Evolutionary conservation across 192 early-diverging fungal genomes (phyloP).

Genomic region (Coemansia sp.): DNA sequence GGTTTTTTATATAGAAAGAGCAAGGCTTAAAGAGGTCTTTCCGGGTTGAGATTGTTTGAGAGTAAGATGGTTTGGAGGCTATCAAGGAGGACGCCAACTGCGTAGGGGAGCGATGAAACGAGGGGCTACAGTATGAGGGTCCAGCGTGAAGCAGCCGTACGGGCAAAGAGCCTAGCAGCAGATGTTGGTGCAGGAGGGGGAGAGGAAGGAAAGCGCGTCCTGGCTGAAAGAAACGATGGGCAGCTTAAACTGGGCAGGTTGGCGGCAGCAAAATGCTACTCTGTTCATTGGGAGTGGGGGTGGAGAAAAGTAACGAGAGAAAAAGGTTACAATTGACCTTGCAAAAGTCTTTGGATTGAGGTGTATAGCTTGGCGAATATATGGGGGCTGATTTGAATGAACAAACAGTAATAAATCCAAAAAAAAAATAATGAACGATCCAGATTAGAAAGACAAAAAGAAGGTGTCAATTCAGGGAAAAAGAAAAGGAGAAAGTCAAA

Average conservation of each 20-base stretch:
- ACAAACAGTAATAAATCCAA: conserved; percentile 3
- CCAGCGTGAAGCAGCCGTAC: not conserved
- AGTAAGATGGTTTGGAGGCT: not conserved
- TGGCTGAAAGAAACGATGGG: conserved; percentile 45
- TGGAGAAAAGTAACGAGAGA: conserved; percentile 6
- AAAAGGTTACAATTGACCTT: conserved; percentile 11
- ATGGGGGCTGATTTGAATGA: not conserved
- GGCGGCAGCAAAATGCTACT: conserved; percentile 40
- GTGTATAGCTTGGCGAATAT: not conserved
- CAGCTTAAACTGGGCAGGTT: conserved; percentile 39
- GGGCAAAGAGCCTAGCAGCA: conserved; percentile 5
- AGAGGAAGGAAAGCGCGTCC: conserved; percentile 49
- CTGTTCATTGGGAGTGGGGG: conserved; percentile 48
- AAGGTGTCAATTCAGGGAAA: not conserved
- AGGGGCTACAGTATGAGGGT: conserved; percentile 4
- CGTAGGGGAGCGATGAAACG: not conserved
- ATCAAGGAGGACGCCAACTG: conserved; percentile 6
- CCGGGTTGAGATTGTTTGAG: too few relatives aligned
- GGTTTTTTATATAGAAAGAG: not conserved
- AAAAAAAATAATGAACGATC: not conserved
- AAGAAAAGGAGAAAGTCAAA: conserved; percentile 10
- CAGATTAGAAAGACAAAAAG: conserved; percentile 2
- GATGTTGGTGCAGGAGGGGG: conserved; percentile 37
- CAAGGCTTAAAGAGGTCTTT: not conserved
- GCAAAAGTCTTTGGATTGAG: conserved; percentile 4